Evolutionary conservation across 257 asterid genomes (phyloP).

Genomic region (Hygrophila difformis): DNA sequence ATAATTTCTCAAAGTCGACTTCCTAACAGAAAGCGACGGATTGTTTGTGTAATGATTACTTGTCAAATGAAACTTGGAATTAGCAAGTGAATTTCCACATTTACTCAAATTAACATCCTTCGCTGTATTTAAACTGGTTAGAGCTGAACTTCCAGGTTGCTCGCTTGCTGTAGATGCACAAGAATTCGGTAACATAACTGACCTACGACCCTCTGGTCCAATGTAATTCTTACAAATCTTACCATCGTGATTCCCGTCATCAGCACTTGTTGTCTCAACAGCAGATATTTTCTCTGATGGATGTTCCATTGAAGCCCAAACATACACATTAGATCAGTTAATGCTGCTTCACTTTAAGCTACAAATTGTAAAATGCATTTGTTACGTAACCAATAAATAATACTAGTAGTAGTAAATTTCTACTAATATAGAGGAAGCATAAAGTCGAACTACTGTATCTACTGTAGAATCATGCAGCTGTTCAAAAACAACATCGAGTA

Average conservation of each 20-base stretch:
- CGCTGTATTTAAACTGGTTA: constrained; percentile 10
- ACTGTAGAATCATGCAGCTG: too few species aligned
- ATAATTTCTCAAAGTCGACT: constrained; percentile 14
- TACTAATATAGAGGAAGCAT: too few species aligned
- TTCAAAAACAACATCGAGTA: too few species aligned
- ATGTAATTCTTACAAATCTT: constrained; percentile 10
- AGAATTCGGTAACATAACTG: neutral
- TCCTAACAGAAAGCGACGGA: constrained; percentile 12
- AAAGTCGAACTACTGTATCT: too few species aligned
- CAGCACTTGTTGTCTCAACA: constrained; percentile 15
- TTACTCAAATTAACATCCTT: constrained; percentile 5
- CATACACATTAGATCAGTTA: too few species aligned
- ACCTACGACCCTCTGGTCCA: neutral
- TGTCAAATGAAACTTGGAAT: neutral
- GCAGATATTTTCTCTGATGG: constrained; percentile 12
- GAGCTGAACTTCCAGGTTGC: constrained; percentile 14
- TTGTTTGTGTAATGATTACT: constrained; percentile 10
- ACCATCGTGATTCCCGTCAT: constrained; percentile 9
- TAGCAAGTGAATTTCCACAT: constrained; percentile 13
- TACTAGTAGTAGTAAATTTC: too few species aligned
- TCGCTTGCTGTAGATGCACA: constrained; percentile 13
- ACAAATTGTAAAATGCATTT: too few species aligned
- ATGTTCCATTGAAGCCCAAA: constrained; percentile 19
- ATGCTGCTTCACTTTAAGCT: too few species aligned
- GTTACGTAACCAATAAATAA: too few species aligned